Evolutionary conservation across 306 rosid genomes (phyloP).

Genomic region (Malus sieversii): DNA sequence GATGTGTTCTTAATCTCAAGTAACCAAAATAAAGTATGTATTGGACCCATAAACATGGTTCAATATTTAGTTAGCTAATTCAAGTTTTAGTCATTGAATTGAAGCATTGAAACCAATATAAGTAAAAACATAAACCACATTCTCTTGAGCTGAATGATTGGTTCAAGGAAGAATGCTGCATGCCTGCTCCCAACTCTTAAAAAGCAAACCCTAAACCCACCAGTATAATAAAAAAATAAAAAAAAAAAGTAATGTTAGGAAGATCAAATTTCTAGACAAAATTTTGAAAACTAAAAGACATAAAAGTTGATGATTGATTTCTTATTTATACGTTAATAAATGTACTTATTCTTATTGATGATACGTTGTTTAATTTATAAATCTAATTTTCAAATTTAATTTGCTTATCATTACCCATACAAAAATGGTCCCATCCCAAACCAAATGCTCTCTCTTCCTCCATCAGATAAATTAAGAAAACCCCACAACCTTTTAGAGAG

Average conservation of each 20-base stretch:
- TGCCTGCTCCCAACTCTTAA: background rate
- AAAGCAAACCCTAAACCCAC: background rate
- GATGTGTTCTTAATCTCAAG: background rate
- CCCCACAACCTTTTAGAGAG: background rate
- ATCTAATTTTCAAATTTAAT: no score
- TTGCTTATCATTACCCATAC: rapidly evolving
- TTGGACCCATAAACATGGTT: background rate
- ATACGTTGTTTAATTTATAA: no score
- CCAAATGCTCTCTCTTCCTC: background rate
- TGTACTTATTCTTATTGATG: no score
- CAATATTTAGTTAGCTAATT: background rate
- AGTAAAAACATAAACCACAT: background rate
- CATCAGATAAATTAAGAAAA: no score
- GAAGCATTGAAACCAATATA: background rate
- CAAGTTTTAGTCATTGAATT: background rate
- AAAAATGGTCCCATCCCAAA: background rate
- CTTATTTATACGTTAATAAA: no score
- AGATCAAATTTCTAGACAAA: rapidly evolving
- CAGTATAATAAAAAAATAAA: no score
- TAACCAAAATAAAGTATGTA: background rate
- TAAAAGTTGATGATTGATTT: rapidly evolving
- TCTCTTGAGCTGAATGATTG: background rate
- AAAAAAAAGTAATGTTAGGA: no score
- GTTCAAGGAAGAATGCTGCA: background rate
- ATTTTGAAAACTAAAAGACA: no score